phyloP scores from a whole-genome alignment of 495 filamentous ascomycete genomes.

The Hypoxylon crocopeplum region DNA sequence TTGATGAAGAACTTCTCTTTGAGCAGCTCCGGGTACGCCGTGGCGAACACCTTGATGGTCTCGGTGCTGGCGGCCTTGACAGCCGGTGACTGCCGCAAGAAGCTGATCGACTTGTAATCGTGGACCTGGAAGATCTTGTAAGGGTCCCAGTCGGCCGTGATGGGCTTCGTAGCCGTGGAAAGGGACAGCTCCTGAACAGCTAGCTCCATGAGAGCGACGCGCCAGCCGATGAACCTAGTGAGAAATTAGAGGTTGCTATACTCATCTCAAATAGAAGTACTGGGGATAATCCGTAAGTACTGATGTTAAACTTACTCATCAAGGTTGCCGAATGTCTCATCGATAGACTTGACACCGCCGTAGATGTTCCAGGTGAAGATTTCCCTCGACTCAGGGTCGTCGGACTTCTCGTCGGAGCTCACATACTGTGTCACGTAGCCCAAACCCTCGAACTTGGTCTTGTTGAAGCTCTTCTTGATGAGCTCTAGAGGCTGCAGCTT shows the following conservation, averaged over 20 bases:
- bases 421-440: slow-evolving; percentile 62
- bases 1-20: slow-evolving; percentile 94
- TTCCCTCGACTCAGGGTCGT: slow-evolving; percentile 54
- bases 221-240: slow-evolving; percentile 80
- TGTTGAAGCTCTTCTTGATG: slow-evolving; percentile 54
- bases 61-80: slow-evolving; percentile 75
- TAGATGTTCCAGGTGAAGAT: slow-evolving; percentile 87
- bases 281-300: too few relatives aligned
- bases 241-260: slow-evolving; percentile 17
- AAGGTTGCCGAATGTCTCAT: slow-evolving; percentile 76
- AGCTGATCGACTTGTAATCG: slow-evolving; percentile 84
- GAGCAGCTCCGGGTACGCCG: slow-evolving; percentile 85
- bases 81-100: slow-evolving; percentile 74
- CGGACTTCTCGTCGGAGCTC: slow-evolving; percentile 33
- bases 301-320: slow-evolving; percentile 67
- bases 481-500: slow-evolving; percentile 57
- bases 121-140: slow-evolving; percentile 91
- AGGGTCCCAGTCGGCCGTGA: slow-evolving; percentile 78
- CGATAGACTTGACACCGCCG: slow-evolving; percentile 72
- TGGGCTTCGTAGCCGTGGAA: slow-evolving; percentile 67
- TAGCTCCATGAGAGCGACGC: slow-evolving; percentile 85
- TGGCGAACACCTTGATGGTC: slow-evolving; percentile 77
- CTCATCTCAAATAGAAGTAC: neutral
- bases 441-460: slow-evolving; percentile 63
- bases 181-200: slow-evolving; percentile 74